phyloP scores from a whole-genome alignment of 2,329 filamentous ascomycete genomes.

The Fusarium mangiferae region DNA sequence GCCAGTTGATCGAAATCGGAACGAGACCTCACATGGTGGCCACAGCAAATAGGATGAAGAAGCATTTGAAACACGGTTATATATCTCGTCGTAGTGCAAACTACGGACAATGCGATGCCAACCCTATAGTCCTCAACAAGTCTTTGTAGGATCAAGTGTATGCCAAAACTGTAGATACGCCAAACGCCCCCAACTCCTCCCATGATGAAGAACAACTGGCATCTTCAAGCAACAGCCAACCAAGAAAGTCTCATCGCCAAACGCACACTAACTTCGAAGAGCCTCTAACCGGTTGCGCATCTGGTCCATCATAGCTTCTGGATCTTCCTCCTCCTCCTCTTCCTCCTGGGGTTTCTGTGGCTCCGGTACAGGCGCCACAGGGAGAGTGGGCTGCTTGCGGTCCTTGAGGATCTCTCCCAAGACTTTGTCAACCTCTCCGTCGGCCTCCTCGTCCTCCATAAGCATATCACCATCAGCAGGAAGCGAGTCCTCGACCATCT shows the following conservation, averaged over 20 bases:
- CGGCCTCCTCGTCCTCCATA: constrained; percentile 80
- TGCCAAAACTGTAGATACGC: constrained; percentile 34
- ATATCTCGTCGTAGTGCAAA: background rate
- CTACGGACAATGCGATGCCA: background rate
- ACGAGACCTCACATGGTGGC: no score
- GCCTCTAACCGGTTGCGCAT: constrained; percentile 94
- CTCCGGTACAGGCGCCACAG: constrained; percentile 65
- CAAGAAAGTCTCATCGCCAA: background rate
- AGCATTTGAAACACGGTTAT: background rate
- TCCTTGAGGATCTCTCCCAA: constrained; percentile 91
- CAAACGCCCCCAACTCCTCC: constrained; percentile 36
- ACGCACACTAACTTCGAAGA: constrained; percentile 75
- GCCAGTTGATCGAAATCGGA: background rate
- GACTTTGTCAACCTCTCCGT: constrained; percentile 90
- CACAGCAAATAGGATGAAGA: background rate
- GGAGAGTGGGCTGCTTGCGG: constrained; percentile 70
- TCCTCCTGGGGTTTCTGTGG: constrained; percentile 63
- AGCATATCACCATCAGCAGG: constrained; percentile 78
- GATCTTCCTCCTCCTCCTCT: constrained; percentile 77
- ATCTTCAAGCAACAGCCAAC: constrained; percentile 1
- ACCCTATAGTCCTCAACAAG: background rate
- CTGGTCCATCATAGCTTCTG: constrained; percentile 90
- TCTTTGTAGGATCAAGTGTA: constrained; percentile 23
- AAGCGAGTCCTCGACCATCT: constrained; percentile 90
- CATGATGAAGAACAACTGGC: constrained; percentile 28